Percentiles rank a stretch among this genome's conserved stretches.
phyloP scores from a whole-genome alignment of 495 filamentous ascomycete genomes.

The Tricharina praecox region DNA sequence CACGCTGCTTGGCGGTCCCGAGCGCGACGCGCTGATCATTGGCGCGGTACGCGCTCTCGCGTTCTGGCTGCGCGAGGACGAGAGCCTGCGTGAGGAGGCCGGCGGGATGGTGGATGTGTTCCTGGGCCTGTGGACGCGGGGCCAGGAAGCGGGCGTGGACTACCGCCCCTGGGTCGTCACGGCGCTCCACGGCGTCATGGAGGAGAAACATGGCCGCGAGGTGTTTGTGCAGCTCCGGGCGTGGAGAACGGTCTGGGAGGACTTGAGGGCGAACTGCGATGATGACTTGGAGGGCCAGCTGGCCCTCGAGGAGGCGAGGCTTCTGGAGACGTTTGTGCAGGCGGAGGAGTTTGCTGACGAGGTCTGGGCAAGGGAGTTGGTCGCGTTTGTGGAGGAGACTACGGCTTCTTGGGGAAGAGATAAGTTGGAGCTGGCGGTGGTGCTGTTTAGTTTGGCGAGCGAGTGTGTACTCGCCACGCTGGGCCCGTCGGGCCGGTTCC shows the following conservation, averaged over 20 bases:
- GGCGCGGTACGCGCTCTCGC: slow-evolving; percentile 37
- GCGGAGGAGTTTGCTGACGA: slow-evolving; percentile 23
- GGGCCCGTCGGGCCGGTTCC: slow-evolving; percentile 30
- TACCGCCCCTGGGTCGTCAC: slow-evolving; percentile 37
- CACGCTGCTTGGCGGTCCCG: slow-evolving; percentile 27
- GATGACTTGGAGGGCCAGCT: slow-evolving; percentile 17
- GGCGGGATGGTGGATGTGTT: slow-evolving; percentile 42
- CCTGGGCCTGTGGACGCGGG: slow-evolving; percentile 36
- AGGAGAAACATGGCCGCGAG: slow-evolving; percentile 31
- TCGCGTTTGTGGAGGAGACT: slow-evolving; percentile 13
- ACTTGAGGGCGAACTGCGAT: slow-evolving; percentile 31
- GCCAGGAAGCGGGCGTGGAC: slow-evolving; percentile 27
- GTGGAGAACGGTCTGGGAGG: slow-evolving; percentile 34
- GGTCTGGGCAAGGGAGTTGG: slow-evolving; percentile 9
- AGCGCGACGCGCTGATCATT: slow-evolving; percentile 34
- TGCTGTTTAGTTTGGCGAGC: slow-evolving; percentile 35
- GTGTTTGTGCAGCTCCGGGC: slow-evolving; percentile 32
- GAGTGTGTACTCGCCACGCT: slow-evolving; percentile 33
- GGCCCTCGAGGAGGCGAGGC: slow-evolving; percentile 37
- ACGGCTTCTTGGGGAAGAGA: too few species aligned
- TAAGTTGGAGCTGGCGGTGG: slow-evolving; percentile 33
- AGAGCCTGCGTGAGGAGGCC: slow-evolving; percentile 39
- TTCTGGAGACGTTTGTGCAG: slow-evolving; percentile 34
- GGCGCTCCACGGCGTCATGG: slow-evolving; percentile 36
- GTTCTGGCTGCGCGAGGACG: slow-evolving; percentile 48